phyloP scores from a whole-genome alignment of 2,329 filamentous ascomycete species.

The Lasiodiplodia citricola region DNA sequence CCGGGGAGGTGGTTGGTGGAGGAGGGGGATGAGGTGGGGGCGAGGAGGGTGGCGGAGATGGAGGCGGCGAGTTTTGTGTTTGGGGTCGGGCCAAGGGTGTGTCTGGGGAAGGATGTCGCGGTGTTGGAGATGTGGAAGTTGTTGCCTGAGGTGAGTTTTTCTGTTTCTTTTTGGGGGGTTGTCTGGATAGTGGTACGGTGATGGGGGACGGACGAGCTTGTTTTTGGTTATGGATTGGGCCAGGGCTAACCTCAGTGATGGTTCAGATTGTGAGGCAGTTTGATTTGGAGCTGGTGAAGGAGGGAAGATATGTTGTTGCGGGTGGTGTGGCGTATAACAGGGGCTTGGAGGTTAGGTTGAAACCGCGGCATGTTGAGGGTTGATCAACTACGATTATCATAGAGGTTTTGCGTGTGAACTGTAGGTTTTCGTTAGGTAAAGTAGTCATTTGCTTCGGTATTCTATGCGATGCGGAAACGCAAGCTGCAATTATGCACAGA shows the following conservation, averaged over 20 bases:
- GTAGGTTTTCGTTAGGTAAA: too few relatives aligned
- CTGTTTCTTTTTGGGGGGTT: background rate
- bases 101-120: constrained; percentile 40
- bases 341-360: constrained; percentile 32
- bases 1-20: constrained; percentile 47
- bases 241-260: background rate
- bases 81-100: constrained; percentile 37
- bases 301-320: constrained; percentile 36
- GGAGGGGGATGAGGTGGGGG: background rate
- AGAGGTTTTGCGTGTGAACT: too few relatives aligned
- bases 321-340: constrained; percentile 40
- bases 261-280: constrained; percentile 37
- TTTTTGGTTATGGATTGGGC: background rate
- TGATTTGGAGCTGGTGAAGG: constrained; percentile 35
- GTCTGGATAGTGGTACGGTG: background rate
- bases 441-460: too few relatives aligned
- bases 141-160: constrained; percentile 39
- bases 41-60: constrained; percentile 27
- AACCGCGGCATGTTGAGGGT: background rate
- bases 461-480: too few relatives aligned
- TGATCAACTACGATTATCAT: background rate
- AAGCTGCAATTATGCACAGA: too few relatives aligned
- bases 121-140: constrained; percentile 40
- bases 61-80: constrained; percentile 41
- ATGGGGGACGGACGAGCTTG: background rate